Base-by-base conservation (phyloP, 2,329 filamentous ascomycete genomes). In the Monilinia laxa region DNA sequence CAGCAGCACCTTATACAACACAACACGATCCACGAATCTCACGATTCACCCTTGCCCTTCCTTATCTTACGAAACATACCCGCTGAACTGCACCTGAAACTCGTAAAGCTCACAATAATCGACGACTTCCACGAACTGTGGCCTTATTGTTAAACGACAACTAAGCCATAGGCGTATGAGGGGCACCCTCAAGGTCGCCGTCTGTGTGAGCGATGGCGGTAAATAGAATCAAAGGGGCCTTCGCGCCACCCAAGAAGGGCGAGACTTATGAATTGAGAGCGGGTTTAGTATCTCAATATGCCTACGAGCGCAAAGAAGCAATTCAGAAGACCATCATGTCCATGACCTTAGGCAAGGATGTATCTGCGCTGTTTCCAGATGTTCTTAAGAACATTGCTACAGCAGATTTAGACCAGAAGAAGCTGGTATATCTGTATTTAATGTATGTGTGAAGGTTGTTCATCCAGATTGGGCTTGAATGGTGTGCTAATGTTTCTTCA, bases 271-370 rank as follows among this genome's bases (percentile, higher is more conserved):
- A 99, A 84, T 82, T 99, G 80, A 90, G 95, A 78, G 92, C 94
- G 71, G 95, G 95, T 51, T 83, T 99, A 78, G 95, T 96, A 71
- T 99, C 95, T 71, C 95, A 99, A 82, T 99, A 98, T 90, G 95
- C 95, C 68, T 97, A 96, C 81, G 95, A 99, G 86, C 90, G 93
- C 76, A 99, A 99, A 80, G 95, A 99, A 83, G 91, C 95, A 31
- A 99, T 99, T 74, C 95, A 99, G 78, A 98, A 97, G 85, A 99
- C 95, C 71, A 99, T 99, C 81, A 98, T 98, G 93, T 93, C 95
- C 77, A 99, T 99, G 95, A 99, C 95, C 1, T 80, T 99, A 74
- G 95, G 95, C 79, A 99, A 99, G 80, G 95, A 99, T 81, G 95
- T 99, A 68, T 99, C 95, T 64, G 91, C 93, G 66, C 83, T 99